These are phyloP conservation scores for Fusarium camptoceras DNA, from an alignment of 2,329 filamentous ascomycete species.

Conservation along the genomic window DNA sequence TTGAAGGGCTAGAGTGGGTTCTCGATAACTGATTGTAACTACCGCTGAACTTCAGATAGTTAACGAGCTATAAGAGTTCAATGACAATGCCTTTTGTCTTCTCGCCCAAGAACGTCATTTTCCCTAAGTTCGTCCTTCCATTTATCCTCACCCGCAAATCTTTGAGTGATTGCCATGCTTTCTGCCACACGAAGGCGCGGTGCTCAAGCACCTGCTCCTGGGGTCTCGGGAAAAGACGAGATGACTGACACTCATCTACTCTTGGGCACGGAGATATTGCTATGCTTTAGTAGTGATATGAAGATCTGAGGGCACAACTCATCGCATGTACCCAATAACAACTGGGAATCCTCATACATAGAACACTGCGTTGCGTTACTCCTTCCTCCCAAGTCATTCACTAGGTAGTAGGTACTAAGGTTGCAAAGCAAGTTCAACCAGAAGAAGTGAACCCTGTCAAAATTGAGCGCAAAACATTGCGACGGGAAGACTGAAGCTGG, in stretches of 20 bases:
- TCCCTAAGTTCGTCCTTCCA: background rate
- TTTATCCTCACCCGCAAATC: background rate
- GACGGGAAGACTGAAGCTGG: too few relatives aligned
- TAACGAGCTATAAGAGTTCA: background rate
- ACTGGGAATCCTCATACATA: background rate
- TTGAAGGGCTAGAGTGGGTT: conserved; percentile 58
- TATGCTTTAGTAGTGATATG: background rate
- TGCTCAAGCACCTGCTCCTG: background rate
- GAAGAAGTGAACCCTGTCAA: background rate
- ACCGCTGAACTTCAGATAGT: background rate
- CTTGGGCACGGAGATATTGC: background rate
- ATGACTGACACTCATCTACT: background rate
- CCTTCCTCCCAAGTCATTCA: too few relatives aligned
- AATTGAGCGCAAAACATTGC: background rate
- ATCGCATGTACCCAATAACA: background rate
- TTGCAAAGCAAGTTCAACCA: background rate
- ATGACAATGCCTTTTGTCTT: background rate
- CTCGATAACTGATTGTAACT: conserved; percentile 12
- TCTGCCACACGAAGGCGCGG: background rate
- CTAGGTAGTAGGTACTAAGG: background rate
- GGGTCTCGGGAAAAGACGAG: background rate
- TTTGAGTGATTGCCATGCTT: background rate
- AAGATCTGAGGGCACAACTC: background rate
- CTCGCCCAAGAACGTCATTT: too few relatives aligned
- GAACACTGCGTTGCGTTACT: too few relatives aligned